Evolutionary conservation across 768 basidiomycete species (phyloP).

Genomic region (Hirschioporus abietinus): DNA sequence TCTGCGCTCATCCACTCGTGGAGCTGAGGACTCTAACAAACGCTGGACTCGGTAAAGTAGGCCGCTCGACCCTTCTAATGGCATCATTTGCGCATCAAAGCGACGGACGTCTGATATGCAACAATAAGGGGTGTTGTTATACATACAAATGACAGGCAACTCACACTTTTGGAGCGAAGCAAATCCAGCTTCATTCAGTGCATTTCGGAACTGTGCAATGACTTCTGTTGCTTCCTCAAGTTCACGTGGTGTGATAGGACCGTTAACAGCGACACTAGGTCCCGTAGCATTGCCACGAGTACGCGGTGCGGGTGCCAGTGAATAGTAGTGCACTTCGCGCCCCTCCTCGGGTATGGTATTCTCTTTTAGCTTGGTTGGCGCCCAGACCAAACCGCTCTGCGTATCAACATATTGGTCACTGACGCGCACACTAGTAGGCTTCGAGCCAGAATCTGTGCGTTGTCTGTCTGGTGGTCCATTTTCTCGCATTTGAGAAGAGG

Average conservation of each 20-base stretch:
- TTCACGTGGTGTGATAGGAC: conserved; percentile 19
- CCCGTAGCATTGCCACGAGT: conserved; percentile 1
- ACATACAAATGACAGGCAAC: conserved; percentile 20
- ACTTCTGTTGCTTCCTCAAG: conserved; percentile 23
- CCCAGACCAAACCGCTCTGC: conserved; percentile 66
- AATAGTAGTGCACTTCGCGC: neutral
- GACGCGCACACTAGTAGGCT: neutral
- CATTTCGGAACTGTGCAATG: conserved; percentile 32
- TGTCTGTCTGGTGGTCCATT: neutral
- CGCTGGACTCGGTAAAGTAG: conserved; percentile 60
- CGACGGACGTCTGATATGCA: conserved; percentile 55
- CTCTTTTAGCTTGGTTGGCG: conserved; percentile 60
- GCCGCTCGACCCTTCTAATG: conserved; percentile 68
- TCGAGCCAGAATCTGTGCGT: neutral
- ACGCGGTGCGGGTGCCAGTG: neutral
- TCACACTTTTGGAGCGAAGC: conserved; percentile 57
- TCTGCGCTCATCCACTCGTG: conserved; percentile 39
- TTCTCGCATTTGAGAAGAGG: conserved; percentile 14
- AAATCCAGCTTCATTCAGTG: conserved; percentile 30
- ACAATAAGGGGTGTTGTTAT: conserved; percentile 6
- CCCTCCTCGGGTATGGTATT: conserved; percentile 38
- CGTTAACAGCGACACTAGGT: conserved; percentile 11
- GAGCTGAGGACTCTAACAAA: conserved; percentile 44
- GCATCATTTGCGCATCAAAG: conserved; percentile 70
- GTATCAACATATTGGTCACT: conserved; percentile 69